phyloP scores from a whole-genome alignment of 768 basidiomycete species.

The Rhodosporidiobolus odoratus region DNA sequence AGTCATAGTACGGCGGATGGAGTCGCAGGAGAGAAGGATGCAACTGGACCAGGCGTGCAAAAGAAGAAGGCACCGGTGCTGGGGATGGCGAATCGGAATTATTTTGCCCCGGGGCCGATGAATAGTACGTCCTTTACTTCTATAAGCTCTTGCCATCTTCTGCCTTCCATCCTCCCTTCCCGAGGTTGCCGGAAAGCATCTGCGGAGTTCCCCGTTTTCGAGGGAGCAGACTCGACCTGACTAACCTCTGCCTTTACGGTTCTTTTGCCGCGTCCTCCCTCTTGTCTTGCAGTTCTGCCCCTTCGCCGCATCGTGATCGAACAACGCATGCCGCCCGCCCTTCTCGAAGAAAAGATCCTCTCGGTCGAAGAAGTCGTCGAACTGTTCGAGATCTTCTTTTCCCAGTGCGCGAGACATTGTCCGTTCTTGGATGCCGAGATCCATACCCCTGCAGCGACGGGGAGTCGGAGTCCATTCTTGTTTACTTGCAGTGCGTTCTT shows the following conservation, averaged over 20 bases:
- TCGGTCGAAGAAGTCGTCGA: slow-evolving; percentile 69
- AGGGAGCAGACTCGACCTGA: not conserved
- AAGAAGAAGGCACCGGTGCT: slow-evolving; percentile 10
- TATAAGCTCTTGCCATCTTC: no score
- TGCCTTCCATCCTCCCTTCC: not conserved
- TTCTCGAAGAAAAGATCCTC: slow-evolving; percentile 39
- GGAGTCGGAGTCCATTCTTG: slow-evolving; percentile 88
- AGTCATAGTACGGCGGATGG: not conserved
- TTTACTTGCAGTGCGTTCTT: slow-evolving; percentile 73
- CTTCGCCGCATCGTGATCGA: slow-evolving; percentile 42
- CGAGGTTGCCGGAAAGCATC: no score
- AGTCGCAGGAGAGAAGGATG: not conserved
- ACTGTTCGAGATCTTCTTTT: slow-evolving; percentile 67
- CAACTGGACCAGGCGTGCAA: not conserved
- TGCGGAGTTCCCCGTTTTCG: no score
- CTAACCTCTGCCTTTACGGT: not conserved
- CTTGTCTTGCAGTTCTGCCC: slow-evolving; percentile 25
- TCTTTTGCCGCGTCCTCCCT: not conserved
- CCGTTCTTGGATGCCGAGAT: slow-evolving; percentile 77
- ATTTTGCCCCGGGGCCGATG: slow-evolving; percentile 42
- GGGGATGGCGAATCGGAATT: slow-evolving; percentile 39
- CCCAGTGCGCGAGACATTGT: slow-evolving; percentile 49
- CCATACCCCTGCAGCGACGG: slow-evolving; percentile 89
- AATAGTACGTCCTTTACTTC: slow-evolving; percentile 33
- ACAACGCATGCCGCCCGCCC: slow-evolving; percentile 38